A percentile compares a stretch with the other conserved stretches of the same genome.
phyloP scores from a whole-genome alignment of 1,139 yeast species.

The Saccharomycopsis crataegensis region DNA sequence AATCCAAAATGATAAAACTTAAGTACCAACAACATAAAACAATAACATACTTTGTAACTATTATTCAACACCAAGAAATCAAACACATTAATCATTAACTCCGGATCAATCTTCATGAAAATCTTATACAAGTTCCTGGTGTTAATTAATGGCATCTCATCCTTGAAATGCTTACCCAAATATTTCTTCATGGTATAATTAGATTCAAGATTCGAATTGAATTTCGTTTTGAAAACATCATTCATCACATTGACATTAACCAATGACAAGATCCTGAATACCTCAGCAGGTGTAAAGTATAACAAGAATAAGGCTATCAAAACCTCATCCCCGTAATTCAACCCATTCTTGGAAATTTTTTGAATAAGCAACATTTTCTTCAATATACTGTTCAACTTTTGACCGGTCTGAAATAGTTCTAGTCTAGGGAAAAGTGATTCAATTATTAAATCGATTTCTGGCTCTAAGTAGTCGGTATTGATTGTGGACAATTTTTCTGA shows the following conservation, averaged over 20 bases:
- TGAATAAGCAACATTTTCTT: constrained; percentile 20
- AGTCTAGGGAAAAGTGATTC: constrained; percentile 18
- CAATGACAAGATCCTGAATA: constrained; percentile 24
- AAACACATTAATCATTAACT: constrained; percentile 22
- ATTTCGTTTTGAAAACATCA: constrained; percentile 25
- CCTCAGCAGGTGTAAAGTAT: constrained; percentile 20
- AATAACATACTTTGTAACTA: constrained; percentile 23
- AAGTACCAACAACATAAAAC: constrained; percentile 23
- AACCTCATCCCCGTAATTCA: constrained; percentile 23
- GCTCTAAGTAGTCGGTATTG: constrained; percentile 26
- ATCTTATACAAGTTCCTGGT: constrained; percentile 22
- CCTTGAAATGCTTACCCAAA: constrained; percentile 25
- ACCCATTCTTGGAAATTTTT: constrained; percentile 24
- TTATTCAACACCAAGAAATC: constrained; percentile 21
- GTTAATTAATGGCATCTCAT: constrained; percentile 28
- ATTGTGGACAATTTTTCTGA: constrained; percentile 25
- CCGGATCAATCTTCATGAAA: constrained; percentile 19
- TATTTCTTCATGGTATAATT: constrained; percentile 24
- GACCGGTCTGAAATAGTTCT: constrained; percentile 14
- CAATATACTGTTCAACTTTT: constrained; percentile 7
- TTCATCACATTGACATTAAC: constrained; percentile 27
- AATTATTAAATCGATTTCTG: constrained; percentile 27
- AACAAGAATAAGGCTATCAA: constrained; percentile 23
- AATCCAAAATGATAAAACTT: constrained; percentile 39
- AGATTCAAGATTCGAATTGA: constrained; percentile 24